Conservation (phyloP, 495 filamentous ascomycete species). For the Cercophora samala region DNA sequence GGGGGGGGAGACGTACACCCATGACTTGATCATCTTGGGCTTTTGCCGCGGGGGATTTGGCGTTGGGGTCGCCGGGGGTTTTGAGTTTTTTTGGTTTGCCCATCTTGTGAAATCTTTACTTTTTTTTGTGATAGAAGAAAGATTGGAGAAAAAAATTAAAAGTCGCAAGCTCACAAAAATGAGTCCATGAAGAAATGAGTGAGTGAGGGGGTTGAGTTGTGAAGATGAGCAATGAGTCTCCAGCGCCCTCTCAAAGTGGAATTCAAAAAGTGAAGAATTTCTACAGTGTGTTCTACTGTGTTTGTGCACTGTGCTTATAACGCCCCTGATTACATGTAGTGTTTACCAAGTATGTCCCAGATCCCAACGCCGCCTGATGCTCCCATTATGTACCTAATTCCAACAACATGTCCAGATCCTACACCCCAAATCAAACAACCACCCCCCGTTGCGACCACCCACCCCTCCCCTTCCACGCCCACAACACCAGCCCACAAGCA, state of each 20-base stretch:
- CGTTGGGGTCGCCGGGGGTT: neutral
- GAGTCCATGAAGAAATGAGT: neutral
- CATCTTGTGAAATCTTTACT: neutral
- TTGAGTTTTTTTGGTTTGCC: conserved; percentile 11
- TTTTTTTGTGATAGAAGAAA: neutral
- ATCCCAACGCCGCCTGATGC: neutral
- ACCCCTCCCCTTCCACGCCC: conserved; percentile 73
- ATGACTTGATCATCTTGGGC: conserved; percentile 66
- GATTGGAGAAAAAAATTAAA: neutral
- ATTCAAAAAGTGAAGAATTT: neutral
- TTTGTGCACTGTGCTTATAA: neutral
- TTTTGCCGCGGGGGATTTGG: conserved; percentile 21
- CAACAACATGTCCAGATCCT: neutral
- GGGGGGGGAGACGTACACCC: conserved; percentile 49
- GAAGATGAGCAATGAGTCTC: neutral
- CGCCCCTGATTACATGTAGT: neutral
- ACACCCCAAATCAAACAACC: conserved; percentile 49
- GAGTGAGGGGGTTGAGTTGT: neutral
- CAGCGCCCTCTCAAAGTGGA: neutral
- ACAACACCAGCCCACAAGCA: conserved; percentile 67
- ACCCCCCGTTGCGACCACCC: conserved; percentile 79
- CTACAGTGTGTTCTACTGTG: neutral
- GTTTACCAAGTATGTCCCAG: neutral
- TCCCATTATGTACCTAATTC: neutral
- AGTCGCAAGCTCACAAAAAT: neutral